These are phyloP conservation scores for Lepidium sativum DNA, from an alignment of 345 rosid genomes.

Conservation along the genomic window DNA sequence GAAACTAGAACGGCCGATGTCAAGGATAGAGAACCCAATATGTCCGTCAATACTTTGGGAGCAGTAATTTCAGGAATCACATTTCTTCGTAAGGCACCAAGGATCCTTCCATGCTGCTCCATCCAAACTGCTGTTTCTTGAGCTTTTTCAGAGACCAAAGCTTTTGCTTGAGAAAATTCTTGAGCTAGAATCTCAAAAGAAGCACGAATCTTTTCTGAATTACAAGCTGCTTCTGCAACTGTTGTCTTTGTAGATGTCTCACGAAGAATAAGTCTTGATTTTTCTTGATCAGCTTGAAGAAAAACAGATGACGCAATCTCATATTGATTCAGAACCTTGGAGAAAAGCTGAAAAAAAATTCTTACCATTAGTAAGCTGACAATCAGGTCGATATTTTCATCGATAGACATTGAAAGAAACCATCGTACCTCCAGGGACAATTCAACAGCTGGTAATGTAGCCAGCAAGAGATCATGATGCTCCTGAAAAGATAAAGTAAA, in stretches of 20 bases:
- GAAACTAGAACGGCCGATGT: conserved; percentile 72
- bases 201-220: conserved; percentile 47
- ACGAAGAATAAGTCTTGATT: conserved; percentile 51
- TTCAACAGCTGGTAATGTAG: conserved; percentile 69
- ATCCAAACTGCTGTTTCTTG: conserved; percentile 80
- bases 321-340: conserved; percentile 57
- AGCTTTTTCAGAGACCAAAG: conserved; percentile 62
- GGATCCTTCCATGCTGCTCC: conserved; percentile 78
- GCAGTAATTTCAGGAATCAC: conserved; percentile 53
- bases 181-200: conserved; percentile 69
- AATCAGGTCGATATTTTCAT: not conserved
- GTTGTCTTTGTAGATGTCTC: conserved; percentile 79
- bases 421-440: conserved; percentile 70
- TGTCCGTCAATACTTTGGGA: conserved; percentile 36
- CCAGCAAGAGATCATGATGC: conserved; percentile 80
- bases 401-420: conserved; percentile 1
- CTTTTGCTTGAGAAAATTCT: conserved; percentile 78
- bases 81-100: conserved; percentile 69
- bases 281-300: conserved; percentile 78
- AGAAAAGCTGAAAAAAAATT: conserved; percentile 54
- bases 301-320: conserved; percentile 61
- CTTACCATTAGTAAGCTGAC: conserved; percentile 14
- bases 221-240: conserved; percentile 71
- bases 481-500: conserved; percentile 43
- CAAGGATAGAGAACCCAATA: conserved; percentile 54